Percentiles rank a stretch among this genome's conserved stretches.
Evolutionary conservation across 2,329 filamentous ascomycete species (phyloP).

Genomic region (Samsoniella hepiali): DNA sequence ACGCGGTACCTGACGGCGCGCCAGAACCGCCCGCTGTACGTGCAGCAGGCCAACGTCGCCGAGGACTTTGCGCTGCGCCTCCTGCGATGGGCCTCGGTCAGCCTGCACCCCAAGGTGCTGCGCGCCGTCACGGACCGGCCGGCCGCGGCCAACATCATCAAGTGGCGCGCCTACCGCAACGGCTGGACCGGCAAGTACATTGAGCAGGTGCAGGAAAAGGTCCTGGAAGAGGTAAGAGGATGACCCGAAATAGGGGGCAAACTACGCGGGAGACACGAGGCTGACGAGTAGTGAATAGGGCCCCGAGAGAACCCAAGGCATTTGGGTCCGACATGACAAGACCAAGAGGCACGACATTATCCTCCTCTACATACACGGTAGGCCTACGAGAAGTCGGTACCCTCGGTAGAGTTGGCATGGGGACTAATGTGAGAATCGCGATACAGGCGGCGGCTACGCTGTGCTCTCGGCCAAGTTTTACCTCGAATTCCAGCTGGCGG

Average conservation of each 20-base stretch:
- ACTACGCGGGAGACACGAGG: background rate
- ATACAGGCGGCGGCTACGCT: constrained; percentile 70
- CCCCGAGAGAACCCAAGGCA: constrained; percentile 52
- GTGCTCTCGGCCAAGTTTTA: constrained; percentile 85
- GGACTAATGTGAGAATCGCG: background rate
- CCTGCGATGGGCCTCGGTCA: background rate
- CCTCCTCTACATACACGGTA: constrained; percentile 79
- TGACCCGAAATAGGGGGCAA: too few relatives aligned
- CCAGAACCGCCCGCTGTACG: constrained; percentile 5
- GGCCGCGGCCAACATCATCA: constrained; percentile 1
- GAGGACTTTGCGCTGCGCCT: constrained; percentile 13
- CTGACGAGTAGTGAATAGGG: constrained; percentile 22
- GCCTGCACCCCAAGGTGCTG: background rate
- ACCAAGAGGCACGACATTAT: constrained; percentile 66
- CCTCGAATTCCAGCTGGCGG: constrained; percentile 74
- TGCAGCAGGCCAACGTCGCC: constrained; percentile 8
- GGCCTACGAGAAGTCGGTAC: constrained; percentile 22
- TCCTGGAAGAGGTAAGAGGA: constrained; percentile 9
- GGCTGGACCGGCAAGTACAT: constrained; percentile 3
- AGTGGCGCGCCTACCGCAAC: constrained; percentile 14
- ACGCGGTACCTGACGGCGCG: constrained; percentile 14
- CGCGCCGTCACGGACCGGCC: constrained; percentile 3
- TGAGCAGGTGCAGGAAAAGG: constrained; percentile 10
- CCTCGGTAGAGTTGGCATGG: background rate
- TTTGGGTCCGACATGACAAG: constrained; percentile 67